Evolutionary conservation across 805 yeast species (phyloP).

Genomic region (Yarrowia hollandica): DNA sequence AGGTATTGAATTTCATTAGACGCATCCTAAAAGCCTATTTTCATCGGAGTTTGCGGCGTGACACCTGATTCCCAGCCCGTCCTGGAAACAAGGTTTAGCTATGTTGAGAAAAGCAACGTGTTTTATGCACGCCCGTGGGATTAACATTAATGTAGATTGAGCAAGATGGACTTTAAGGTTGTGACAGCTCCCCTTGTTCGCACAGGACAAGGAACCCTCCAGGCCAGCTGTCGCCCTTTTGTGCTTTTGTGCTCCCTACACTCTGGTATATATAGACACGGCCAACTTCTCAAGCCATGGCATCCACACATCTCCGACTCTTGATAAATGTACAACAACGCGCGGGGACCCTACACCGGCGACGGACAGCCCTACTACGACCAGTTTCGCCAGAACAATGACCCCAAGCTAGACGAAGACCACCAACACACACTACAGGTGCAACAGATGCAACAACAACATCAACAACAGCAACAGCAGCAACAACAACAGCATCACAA

Average conservation of each 20-base stretch:
- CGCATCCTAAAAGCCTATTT: conserved; percentile 16
- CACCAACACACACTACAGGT: no score
- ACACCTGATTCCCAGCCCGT: background rate
- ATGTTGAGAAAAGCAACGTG: conserved; percentile 12
- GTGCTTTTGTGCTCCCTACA: conserved; percentile 10
- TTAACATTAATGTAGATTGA: background rate
- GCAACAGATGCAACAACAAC: background rate
- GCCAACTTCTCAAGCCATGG: background rate
- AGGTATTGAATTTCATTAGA: background rate
- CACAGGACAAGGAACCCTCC: background rate
- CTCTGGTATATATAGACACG: conserved; percentile 6
- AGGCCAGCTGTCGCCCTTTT: background rate
- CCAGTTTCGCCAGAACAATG: no score
- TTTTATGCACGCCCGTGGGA: background rate
- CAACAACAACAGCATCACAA: no score
- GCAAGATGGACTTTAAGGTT: conserved; percentile 2
- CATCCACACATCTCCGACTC: background rate
- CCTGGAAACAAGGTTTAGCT: background rate
- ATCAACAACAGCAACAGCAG: background rate
- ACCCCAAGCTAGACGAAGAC: background rate
- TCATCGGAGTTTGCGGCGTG: conserved; percentile 1
- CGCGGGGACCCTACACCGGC: background rate
- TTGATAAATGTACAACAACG: conserved; percentile 9
- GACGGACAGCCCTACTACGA: conserved; percentile 1
- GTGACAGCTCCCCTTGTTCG: background rate